These are phyloP conservation scores for Bolboschoenus planiculmis DNA, from an alignment of 176 grass and related monocot species.

Conservation along the genomic window DNA sequence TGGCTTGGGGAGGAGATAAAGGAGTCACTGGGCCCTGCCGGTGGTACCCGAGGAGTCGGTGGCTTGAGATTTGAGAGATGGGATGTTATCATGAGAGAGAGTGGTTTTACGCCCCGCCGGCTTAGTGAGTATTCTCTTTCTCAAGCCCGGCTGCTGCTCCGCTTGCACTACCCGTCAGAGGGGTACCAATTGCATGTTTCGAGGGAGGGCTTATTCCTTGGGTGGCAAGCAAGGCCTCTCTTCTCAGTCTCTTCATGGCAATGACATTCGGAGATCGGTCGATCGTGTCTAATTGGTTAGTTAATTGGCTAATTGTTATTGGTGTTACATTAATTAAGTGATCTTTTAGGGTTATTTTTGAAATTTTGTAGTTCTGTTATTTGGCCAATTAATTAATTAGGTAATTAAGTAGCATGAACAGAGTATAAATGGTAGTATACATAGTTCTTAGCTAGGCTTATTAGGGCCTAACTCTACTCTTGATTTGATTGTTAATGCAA, in stretches of 20 bases:
- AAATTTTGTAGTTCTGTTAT: conserved; percentile 11
- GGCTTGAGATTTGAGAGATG: conserved; percentile 61
- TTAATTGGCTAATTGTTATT: conserved; percentile 17
- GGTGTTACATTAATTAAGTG: not conserved
- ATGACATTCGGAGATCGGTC: conserved; percentile 33
- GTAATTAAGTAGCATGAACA: conserved; percentile 8
- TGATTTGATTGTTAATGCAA: conserved; percentile 4
- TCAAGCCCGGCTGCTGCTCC: conserved; percentile 78
- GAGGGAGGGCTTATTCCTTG: conserved; percentile 68
- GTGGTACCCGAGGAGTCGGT: conserved; percentile 20
- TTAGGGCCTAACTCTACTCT: conserved; percentile 12
- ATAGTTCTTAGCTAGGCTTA: conserved; percentile 22
- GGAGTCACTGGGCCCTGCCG: conserved; percentile 33
- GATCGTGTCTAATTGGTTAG: conserved; percentile 23
- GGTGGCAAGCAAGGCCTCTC: conserved; percentile 75
- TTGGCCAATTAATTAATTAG: not conserved
- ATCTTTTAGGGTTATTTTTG: conserved; percentile 20
- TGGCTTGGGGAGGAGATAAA: conserved; percentile 78
- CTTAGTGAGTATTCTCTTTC: conserved; percentile 82
- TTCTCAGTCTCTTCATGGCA: conserved; percentile 98
- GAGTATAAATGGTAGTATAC: conserved; percentile 19
- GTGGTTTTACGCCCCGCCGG: conserved; percentile 45
- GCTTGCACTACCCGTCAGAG: conserved; percentile 96
- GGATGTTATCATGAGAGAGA: conserved; percentile 36
- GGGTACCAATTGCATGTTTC: conserved; percentile 80